Evolutionary conservation across 768 basidiomycete species (phyloP).

Genomic region (Paxillus ammoniavirescens): DNA sequence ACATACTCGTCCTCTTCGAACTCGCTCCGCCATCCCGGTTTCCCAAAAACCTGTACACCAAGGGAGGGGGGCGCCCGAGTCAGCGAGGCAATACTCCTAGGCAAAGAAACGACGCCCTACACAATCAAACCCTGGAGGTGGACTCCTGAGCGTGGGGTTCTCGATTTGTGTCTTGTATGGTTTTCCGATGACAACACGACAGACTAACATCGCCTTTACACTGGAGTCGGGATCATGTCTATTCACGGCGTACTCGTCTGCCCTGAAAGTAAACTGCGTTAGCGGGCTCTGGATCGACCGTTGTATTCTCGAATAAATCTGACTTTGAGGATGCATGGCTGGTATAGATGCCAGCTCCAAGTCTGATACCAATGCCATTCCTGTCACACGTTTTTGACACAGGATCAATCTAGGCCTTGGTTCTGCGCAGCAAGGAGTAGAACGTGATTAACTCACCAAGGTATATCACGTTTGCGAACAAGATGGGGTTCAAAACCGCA

Average conservation of each 20-base stretch:
- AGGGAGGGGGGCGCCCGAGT: too few relatives aligned
- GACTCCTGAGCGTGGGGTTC: constrained; percentile 7
- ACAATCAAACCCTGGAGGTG: constrained; percentile 20
- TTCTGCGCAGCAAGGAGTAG: too few relatives aligned
- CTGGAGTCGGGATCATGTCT: constrained; percentile 4
- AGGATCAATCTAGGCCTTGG: too few relatives aligned
- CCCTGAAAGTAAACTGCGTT: constrained; percentile 8
- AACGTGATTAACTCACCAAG: constrained; percentile 12
- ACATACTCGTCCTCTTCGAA: constrained; percentile 26
- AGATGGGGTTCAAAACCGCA: constrained; percentile 21
- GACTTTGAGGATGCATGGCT: constrained; percentile 23
- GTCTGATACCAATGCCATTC: constrained; percentile 16
- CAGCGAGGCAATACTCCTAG: neutral
- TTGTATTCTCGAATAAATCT: neutral
- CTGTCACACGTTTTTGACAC: constrained; percentile 1
- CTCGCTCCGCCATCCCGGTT: constrained; percentile 5
- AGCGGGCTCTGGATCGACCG: too few relatives aligned
- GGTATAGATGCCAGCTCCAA: constrained; percentile 27
- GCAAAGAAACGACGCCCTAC: constrained; percentile 10
- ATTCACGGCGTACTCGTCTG: constrained; percentile 15
- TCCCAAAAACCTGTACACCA: constrained; percentile 14
- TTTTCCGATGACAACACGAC: constrained; percentile 21
- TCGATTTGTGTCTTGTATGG: constrained; percentile 6
- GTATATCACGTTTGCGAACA: constrained; percentile 12
- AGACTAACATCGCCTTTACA: constrained; percentile 21